phyloP scores from a whole-genome alignment of 192 early-diverging fungal species.

The Umbelopsis sp. region DNA sequence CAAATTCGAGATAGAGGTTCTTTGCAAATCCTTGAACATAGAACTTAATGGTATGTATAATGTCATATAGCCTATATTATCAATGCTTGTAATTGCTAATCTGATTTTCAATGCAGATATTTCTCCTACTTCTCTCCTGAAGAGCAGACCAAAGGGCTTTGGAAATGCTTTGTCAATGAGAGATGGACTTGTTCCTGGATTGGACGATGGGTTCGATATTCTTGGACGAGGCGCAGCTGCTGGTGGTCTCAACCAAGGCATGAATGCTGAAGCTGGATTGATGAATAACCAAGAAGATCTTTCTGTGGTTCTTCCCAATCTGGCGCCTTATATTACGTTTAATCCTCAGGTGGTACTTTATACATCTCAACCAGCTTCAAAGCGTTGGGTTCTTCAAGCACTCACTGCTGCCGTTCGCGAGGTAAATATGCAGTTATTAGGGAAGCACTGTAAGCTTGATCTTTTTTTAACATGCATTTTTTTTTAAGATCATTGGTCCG shows the following conservation, averaged over 20 bases:
- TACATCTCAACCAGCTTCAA: conserved; percentile 81
- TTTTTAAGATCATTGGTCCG: conserved; percentile 65
- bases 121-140: conserved; percentile 64
- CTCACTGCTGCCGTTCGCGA: conserved; percentile 37
- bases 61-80: not conserved
- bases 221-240: not conserved
- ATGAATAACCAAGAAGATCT: not conserved
- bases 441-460: not conserved
- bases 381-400: conserved; percentile 76
- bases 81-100: not conserved
- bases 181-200: not conserved
- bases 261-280: conserved; percentile 1
- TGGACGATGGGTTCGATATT: conserved; percentile 10
- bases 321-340: conserved; percentile 73
- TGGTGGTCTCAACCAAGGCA: conserved; percentile 6
- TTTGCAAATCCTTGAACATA: conserved; percentile 89
- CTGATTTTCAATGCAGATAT: conserved; percentile 47
- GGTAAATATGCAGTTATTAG: conserved; percentile 1
- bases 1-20: conserved; percentile 97
- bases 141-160: conserved; percentile 55
- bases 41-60: conserved; percentile 65
- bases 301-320: conserved; percentile 51
- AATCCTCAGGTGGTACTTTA: conserved; percentile 84
- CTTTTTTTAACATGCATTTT: not conserved
- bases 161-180: conserved; percentile 16